These are phyloP conservation scores for Chytridiales sp. DNA, from an alignment of 371 early-diverging fungal genomes.

Conservation along the genomic window DNA sequence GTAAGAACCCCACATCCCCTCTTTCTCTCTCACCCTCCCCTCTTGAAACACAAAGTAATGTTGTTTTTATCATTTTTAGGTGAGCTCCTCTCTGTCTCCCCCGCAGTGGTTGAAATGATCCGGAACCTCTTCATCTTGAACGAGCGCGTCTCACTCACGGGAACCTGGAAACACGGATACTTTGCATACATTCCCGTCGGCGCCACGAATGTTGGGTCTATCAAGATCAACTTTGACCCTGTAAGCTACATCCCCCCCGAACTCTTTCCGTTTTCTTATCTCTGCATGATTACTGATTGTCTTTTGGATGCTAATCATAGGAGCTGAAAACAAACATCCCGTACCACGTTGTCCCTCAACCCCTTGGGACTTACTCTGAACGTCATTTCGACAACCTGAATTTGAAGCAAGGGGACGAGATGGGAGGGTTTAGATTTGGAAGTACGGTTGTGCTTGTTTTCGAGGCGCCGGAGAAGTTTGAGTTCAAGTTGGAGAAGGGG, in stretches of 20 bases:
- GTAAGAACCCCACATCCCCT: slow-evolving; percentile 32
- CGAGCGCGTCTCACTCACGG: slow-evolving; percentile 90
- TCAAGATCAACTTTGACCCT: slow-evolving; percentile 87
- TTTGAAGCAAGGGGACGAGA: slow-evolving; percentile 76
- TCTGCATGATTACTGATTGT: not conserved
- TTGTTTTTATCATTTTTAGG: slow-evolving; percentile 45
- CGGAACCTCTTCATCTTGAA: slow-evolving; percentile 91
- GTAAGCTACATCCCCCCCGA: slow-evolving; percentile 33
- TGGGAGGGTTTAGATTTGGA: slow-evolving; percentile 94
- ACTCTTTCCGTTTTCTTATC: not conserved
- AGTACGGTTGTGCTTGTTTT: slow-evolving; percentile 96
- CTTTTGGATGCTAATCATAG: slow-evolving; percentile 20
- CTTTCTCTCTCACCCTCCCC: not conserved
- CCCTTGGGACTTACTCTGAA: slow-evolving; percentile 77
- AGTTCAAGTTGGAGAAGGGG: slow-evolving; percentile 70
- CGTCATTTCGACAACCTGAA: slow-evolving; percentile 22
- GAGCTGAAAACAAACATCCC: slow-evolving; percentile 68
- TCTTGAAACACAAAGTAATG: slow-evolving; percentile 3
- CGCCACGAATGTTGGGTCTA: slow-evolving; percentile 96
- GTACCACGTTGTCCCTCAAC: slow-evolving; percentile 53
- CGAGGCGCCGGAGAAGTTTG: slow-evolving; percentile 84
- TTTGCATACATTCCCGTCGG: slow-evolving; percentile 96
- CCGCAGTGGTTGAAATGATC: slow-evolving; percentile 77
- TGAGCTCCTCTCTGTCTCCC: slow-evolving; percentile 93
- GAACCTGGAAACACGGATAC: slow-evolving; percentile 91